A percentile compares a stretch with the other conserved stretches of the same genome.
phyloP scores from a whole-genome alignment of 495 filamentous ascomycete species.

The Tirmania nivea region DNA sequence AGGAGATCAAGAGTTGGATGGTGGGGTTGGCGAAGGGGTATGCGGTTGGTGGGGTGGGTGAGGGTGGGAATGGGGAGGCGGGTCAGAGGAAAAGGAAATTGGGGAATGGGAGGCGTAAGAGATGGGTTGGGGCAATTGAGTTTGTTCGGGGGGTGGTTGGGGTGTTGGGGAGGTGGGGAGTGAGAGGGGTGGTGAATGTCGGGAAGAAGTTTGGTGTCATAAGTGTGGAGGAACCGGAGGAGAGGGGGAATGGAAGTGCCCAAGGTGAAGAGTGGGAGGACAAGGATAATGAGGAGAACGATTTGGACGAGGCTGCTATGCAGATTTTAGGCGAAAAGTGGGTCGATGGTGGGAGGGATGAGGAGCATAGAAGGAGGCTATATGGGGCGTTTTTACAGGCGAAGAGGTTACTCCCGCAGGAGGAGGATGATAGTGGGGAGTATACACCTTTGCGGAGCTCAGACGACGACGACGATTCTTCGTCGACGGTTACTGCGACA shows the following conservation, averaged over 20 bases:
- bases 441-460: neutral
- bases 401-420: neutral
- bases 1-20: neutral
- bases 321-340: slow-evolving; percentile 45
- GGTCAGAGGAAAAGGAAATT: neutral
- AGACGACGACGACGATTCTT: no score
- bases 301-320: slow-evolving; percentile 19
- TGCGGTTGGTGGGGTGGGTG: neutral
- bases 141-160: neutral
- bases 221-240: no score
- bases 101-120: no score
- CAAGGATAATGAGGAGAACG: slow-evolving; percentile 13
- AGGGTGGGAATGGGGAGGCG: neutral
- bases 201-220: neutral
- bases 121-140: neutral
- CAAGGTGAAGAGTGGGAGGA: slow-evolving; percentile 29
- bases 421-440: slow-evolving; percentile 1
- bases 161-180: neutral
- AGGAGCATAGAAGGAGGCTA: no score
- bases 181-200: neutral
- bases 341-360: neutral
- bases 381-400: no score
- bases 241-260: slow-evolving; percentile 19
- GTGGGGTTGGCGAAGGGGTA: neutral
- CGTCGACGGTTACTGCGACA: no score